phyloP scores from a whole-genome alignment of 805 yeast genomes.

The Yarrowia sp. region DNA sequence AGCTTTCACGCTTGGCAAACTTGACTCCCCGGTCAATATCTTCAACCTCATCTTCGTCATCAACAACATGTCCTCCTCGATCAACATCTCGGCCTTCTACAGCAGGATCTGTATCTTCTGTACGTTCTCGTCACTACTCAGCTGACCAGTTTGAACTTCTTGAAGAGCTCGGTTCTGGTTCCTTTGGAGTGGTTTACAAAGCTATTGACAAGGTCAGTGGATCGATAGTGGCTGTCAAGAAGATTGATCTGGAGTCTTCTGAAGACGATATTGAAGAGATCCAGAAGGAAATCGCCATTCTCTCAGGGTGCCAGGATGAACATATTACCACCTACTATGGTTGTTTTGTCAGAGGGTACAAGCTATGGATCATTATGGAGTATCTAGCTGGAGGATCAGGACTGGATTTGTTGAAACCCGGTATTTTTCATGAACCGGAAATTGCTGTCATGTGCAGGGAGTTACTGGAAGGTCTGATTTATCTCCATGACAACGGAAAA shows the following conservation, averaged over 20 bases:
- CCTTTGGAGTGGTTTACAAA: constrained; percentile 34
- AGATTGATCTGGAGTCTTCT: constrained; percentile 73
- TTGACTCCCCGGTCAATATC: constrained; percentile 3
- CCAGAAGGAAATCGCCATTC: constrained; percentile 73
- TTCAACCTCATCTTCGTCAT: constrained; percentile 36
- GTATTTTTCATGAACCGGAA: constrained; percentile 54
- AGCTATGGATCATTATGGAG: constrained; percentile 91
- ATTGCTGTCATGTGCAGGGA: constrained; percentile 63
- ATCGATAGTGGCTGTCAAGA: constrained; percentile 75
- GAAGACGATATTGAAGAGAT: constrained; percentile 71
- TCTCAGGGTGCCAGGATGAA: constrained; percentile 63
- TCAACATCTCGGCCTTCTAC: background rate
- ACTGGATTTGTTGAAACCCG: constrained; percentile 58
- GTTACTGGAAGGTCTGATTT: constrained; percentile 66
- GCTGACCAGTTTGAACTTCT: constrained; percentile 49
- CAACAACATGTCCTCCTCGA: constrained; percentile 29
- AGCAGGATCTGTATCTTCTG: constrained; percentile 17
- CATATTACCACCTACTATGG: constrained; percentile 65
- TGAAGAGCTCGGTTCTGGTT: constrained; percentile 33
- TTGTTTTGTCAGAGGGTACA: constrained; percentile 61
- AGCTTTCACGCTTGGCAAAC: constrained; percentile 9
- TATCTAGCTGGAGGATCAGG: constrained; percentile 95
- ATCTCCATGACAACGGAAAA: constrained; percentile 69
- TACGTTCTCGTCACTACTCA: constrained; percentile 31
- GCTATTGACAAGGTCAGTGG: constrained; percentile 41